Percentiles rank a stretch among this genome's conserved stretches.
phyloP scores from a whole-genome alignment of 768 basidiomycete species.

The Psilocybe cubensis region DNA sequence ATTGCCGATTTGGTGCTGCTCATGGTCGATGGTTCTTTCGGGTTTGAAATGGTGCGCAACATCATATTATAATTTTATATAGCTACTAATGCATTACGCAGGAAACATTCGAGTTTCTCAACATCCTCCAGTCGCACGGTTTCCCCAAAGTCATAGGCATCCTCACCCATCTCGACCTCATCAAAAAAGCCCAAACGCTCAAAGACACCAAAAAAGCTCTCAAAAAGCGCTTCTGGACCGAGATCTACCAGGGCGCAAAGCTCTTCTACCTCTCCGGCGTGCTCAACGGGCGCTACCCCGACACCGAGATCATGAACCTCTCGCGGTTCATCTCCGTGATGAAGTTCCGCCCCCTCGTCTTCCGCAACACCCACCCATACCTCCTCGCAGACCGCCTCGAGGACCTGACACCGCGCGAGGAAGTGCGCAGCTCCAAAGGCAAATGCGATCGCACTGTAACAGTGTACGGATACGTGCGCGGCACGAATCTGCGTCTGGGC shows the following conservation, averaged over 20 bases:
- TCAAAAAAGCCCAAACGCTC: constrained; percentile 88
- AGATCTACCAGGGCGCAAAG: constrained; percentile 98
- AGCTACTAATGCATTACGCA: constrained; percentile 30
- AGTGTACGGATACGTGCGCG: constrained; percentile 92
- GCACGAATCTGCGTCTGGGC: constrained; percentile 79
- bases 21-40: constrained; percentile 98
- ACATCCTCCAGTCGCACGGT: constrained; percentile 94
- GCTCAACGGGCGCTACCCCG: constrained; percentile 96
- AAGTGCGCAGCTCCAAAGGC: constrained; percentile 74
- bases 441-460: constrained; percentile 95
- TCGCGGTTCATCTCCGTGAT: constrained; percentile 96
- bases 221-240: constrained; percentile 99
- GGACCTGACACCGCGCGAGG: constrained; percentile 90
- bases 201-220: constrained; percentile 91
- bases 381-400: constrained; percentile 93
- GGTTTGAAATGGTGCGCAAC: constrained; percentile 91
- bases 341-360: constrained; percentile 97
- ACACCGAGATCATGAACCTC: constrained; percentile 94
- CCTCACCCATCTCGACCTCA: constrained; percentile 94
- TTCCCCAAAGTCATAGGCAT: constrained; percentile 98
- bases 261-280: constrained; percentile 97
- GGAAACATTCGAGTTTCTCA: constrained; percentile 99
- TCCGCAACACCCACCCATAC: constrained; percentile 95
- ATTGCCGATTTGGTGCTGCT: constrained; percentile 94
- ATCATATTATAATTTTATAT: neutral